phyloP scores from a whole-genome alignment of 257 asterid species.

The Coffea eugenioides region DNA sequence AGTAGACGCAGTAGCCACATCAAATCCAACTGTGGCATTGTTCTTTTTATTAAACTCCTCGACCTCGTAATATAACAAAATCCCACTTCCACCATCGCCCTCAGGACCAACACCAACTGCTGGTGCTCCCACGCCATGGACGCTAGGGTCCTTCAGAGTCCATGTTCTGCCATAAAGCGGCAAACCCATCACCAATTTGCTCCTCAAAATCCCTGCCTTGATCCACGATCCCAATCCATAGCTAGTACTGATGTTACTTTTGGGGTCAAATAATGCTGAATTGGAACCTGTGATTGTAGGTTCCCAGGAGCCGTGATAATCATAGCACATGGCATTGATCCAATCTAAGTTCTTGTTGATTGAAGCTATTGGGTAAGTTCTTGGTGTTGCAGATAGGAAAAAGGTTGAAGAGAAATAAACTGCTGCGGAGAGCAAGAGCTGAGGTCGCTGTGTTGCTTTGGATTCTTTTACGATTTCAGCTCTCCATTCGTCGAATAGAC shows the following conservation, averaged over 20 bases:
- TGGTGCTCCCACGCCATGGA: constrained; percentile 57
- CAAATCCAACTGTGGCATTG: constrained; percentile 53
- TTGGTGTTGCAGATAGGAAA: constrained; percentile 29
- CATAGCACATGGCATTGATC: constrained; percentile 76
- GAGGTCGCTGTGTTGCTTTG: constrained; percentile 26
- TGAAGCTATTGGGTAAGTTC: constrained; percentile 58
- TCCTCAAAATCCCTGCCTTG: constrained; percentile 47
- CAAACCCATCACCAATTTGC: constrained; percentile 70
- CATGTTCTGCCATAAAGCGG: constrained; percentile 81
- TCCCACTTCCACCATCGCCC: constrained; percentile 30
- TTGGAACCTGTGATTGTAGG: constrained; percentile 60
- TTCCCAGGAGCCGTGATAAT: constrained; percentile 72
- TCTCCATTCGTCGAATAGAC: constrained; percentile 62
- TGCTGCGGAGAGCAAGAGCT: constrained; percentile 76
- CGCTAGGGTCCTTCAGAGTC: constrained; percentile 49
- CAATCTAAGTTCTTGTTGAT: constrained; percentile 59
- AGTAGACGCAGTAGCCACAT: constrained; percentile 47
- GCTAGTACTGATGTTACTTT: constrained; percentile 58
- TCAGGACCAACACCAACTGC: constrained; percentile 75
- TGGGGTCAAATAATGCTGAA: constrained; percentile 63
- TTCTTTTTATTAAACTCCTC: constrained; percentile 45
- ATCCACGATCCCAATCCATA: constrained; percentile 71
- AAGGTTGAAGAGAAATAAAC: constrained; percentile 62
- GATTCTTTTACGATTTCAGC: constrained; percentile 47
- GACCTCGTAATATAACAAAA: constrained; percentile 52